Evolutionary conservation across 106 monocot genomes (phyloP), one percentile per base, ranked within the genome.

Genomic region (Alisma plantagoaquatica): DNA sequence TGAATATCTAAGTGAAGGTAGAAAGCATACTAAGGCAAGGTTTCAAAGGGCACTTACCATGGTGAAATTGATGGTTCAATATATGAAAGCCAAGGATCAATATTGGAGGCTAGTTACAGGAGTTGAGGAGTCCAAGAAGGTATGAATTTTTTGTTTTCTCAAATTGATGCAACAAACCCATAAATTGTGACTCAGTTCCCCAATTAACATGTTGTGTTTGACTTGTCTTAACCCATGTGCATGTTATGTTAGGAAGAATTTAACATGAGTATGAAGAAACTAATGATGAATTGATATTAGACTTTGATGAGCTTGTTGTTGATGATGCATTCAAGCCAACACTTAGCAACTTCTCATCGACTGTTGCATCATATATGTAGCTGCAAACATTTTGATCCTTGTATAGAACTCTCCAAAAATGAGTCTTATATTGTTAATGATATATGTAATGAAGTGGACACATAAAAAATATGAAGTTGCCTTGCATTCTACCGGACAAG

Each of bases 41-140:
- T 24, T 96, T 38, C 76, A 81, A 53, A 96, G 78, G 54, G 96
- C 96, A 33, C 88, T 96, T 54, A 84, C 84, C 23, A 78, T 88
- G 57, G 96, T 96, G 29, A 89, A 85, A 42, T 96, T 89, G 49
- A 96, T 96, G 96, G 96, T 76, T 43, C 96, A 89, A 35, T 96
- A 96, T 57, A 84, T 89, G 41, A 89, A 96, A 63, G 96, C 96
- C 21, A 78, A 84, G 65, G 96, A 84, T 70, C 96, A 96, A 58
- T 96, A 96, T 43, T 31, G 66, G 12, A 73, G 96, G 59, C 45
- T 96, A 71, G 32, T 84, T 10, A 81, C 67, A 38, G 77, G 72
- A 46, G 83, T 77, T 22, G 76, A 83, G 9, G 70, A 84, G 29
- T 44, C 87, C 16, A 79, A 93, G 35, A 80, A 77, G 50, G 1